Conservation (phyloP, 805 yeast species). For the Zygosaccharomyces bailii region DNA sequence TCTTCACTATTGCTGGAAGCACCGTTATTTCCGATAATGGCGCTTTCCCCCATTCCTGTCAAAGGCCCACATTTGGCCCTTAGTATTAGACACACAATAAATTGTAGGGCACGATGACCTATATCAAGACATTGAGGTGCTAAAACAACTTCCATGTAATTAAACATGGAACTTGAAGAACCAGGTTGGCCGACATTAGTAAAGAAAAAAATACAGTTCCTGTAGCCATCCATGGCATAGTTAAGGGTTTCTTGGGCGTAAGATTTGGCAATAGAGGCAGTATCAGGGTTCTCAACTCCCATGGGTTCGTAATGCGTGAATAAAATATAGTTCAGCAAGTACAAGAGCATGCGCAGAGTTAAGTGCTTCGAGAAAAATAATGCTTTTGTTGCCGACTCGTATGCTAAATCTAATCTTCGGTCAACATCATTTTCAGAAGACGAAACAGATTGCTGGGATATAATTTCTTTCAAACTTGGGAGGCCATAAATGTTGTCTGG, state of each 20-base stretch:
- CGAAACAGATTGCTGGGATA: slow-evolving; percentile 19
- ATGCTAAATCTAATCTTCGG: slow-evolving; percentile 38
- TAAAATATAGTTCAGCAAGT: slow-evolving; percentile 48
- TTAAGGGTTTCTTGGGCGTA: slow-evolving; percentile 44
- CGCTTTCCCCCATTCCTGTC: slow-evolving; percentile 34
- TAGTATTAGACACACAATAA: slow-evolving; percentile 52
- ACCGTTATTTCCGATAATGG: slow-evolving; percentile 21
- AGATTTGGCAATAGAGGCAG: slow-evolving; percentile 35
- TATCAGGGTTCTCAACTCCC: slow-evolving; percentile 37
- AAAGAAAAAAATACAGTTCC: slow-evolving; percentile 42
- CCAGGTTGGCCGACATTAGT: slow-evolving; percentile 35
- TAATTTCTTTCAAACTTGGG: slow-evolving; percentile 32
- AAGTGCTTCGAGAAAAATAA: slow-evolving; percentile 40
- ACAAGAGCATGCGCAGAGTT: slow-evolving; percentile 46
- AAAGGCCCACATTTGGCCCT: slow-evolving; percentile 47
- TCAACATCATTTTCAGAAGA: slow-evolving; percentile 24
- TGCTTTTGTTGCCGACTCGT: slow-evolving; percentile 41
- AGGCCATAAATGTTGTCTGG: slow-evolving; percentile 34
- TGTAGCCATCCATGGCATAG: slow-evolving; percentile 43
- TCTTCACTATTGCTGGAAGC: slow-evolving; percentile 31
- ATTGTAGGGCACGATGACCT: slow-evolving; percentile 56
- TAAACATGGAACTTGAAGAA: slow-evolving; percentile 38
- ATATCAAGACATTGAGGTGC: slow-evolving; percentile 50
- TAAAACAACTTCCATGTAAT: slow-evolving; percentile 43
- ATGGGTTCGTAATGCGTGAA: slow-evolving; percentile 45